Evolutionary conservation across 371 early-diverging fungal species (phyloP), one percentile per base, ranked within the genome.

Genomic region (Rhizopus arrhizus): DNA sequence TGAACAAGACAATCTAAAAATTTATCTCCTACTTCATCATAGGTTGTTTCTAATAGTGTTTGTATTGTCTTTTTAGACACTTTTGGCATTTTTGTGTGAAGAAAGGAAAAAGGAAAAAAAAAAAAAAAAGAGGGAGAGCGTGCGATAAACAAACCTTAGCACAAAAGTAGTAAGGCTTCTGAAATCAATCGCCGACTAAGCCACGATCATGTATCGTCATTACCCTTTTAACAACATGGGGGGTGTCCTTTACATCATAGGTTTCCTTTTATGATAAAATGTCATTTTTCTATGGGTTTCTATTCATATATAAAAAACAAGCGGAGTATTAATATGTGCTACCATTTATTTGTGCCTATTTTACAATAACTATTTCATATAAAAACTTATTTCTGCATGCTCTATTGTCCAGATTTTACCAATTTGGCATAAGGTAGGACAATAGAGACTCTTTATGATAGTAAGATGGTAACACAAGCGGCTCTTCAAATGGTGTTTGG

Each of bases 1-100:
- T 52, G 32, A 9, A 56, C 58, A 3, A 65, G 52, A 9, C 28
- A 16, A n/a, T 65, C 65, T 13, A 64, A 15, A 47, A 65, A 69
- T 28, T 43, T 28, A n/a, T 55, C 61, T 0, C 62, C 56, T 32
- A 69, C 69, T 38, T 51, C 31, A 4, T 58, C 31, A 53, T 57
- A 69, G 12, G 61, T 61, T 40, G 65, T n/a, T 35, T 45, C 56
- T 13, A 58, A 61, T 22, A 69, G 42, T 32, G 36, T 15, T 31
- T 58, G 38, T 10, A 66, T 64, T 11, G 42, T 43, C 12, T 42
- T 41, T 15, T 49, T 48, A 48, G 29, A 8, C 7, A 29, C 7
- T 29, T 48, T 48, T 48, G 29, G 31, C 48, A 48, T 48, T 28
- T 29, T 48, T 29, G 22, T 10, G 7, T 29, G 15, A 10, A 29